phyloP scores from a whole-genome alignment of 2,329 filamentous ascomycete species.

The Geosmithia morbida region DNA sequence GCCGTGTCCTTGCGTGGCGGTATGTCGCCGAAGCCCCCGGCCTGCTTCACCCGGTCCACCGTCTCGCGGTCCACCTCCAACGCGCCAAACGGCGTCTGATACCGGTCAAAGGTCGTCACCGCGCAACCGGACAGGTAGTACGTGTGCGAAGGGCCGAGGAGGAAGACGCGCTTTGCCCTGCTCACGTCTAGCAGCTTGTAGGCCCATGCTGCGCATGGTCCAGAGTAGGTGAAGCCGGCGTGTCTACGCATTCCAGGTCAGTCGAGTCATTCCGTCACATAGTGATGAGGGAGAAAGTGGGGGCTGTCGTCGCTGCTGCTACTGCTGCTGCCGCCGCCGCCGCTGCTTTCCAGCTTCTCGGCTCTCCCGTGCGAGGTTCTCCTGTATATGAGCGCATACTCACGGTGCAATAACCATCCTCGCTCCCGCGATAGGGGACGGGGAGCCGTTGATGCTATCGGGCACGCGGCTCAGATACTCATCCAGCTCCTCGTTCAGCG shows the following conservation, averaged over 20 bases:
- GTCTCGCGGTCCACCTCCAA: slow-evolving; percentile 48
- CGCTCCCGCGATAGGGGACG: slow-evolving; percentile 57
- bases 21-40: slow-evolving; percentile 34
- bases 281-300: too few species aligned
- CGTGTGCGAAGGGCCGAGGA: slow-evolving; percentile 87
- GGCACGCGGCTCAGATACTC: slow-evolving; percentile 62
- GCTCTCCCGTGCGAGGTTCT: too few species aligned
- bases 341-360: background rate
- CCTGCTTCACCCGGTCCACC: slow-evolving; percentile 30
- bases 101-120: slow-evolving; percentile 55
- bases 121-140: slow-evolving; percentile 67
- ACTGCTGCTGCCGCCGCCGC: too few species aligned
- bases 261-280: background rate
- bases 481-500: slow-evolving; percentile 58
- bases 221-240: slow-evolving; percentile 87
- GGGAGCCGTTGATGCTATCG: slow-evolving; percentile 38
- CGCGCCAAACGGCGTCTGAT: slow-evolving; percentile 61
- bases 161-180: slow-evolving; percentile 72
- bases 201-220: slow-evolving; percentile 83
- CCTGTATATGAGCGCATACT: slow-evolving; percentile 23
- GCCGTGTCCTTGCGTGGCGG: slow-evolving; percentile 51
- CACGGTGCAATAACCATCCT: slow-evolving; percentile 89
- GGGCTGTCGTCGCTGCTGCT: too few species aligned
- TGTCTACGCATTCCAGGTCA: slow-evolving; percentile 42
- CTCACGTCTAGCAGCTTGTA: slow-evolving; percentile 80